Percentiles rank a stretch among this genome's conserved stretches.
Conservation (phyloP, 495 filamentous ascomycete genomes). For the Viridothelium virens region DNA sequence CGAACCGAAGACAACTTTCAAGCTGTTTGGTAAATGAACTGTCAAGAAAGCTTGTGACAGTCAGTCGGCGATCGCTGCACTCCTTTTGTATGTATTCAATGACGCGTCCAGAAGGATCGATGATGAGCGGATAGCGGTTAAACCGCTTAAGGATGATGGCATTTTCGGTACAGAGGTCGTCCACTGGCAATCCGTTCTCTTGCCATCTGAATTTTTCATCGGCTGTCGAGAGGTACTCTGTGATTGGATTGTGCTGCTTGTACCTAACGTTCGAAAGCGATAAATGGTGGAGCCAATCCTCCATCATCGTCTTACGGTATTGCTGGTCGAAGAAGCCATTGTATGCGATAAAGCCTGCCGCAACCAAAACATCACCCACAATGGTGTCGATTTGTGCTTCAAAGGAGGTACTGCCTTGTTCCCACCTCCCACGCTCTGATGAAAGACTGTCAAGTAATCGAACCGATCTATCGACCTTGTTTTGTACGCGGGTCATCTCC, state of each 20-base stretch:
- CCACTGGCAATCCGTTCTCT: slow-evolving; percentile 88
- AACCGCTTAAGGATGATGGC: slow-evolving; percentile 94
- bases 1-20: slow-evolving; percentile 92
- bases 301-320: slow-evolving; percentile 93
- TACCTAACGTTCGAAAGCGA: slow-evolving; percentile 80
- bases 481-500: slow-evolving; percentile 92
- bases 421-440: slow-evolving; percentile 87
- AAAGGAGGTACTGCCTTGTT: slow-evolving; percentile 93
- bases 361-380: slow-evolving; percentile 88
- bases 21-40: slow-evolving; percentile 97
- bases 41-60: slow-evolving; percentile 95
- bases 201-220: slow-evolving; percentile 95
- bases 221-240: slow-evolving; percentile 92
- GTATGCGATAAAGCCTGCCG: slow-evolving; percentile 96
- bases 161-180: slow-evolving; percentile 98
- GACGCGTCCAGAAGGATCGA: slow-evolving; percentile 90
- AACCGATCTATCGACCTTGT: slow-evolving; percentile 95
- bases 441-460: slow-evolving; percentile 89
- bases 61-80: slow-evolving; percentile 85
- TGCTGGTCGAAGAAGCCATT: slow-evolving; percentile 96
- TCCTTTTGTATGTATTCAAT: slow-evolving; percentile 93
- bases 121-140: slow-evolving; percentile 96
- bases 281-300: slow-evolving; percentile 92
- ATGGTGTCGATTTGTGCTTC: slow-evolving; percentile 95
- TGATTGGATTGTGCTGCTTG: slow-evolving; percentile 90